Percentiles rank a stretch among this genome's conserved stretches.
phyloP scores from a whole-genome alignment of 305 asterid species.

The Rubia balearica region DNA sequence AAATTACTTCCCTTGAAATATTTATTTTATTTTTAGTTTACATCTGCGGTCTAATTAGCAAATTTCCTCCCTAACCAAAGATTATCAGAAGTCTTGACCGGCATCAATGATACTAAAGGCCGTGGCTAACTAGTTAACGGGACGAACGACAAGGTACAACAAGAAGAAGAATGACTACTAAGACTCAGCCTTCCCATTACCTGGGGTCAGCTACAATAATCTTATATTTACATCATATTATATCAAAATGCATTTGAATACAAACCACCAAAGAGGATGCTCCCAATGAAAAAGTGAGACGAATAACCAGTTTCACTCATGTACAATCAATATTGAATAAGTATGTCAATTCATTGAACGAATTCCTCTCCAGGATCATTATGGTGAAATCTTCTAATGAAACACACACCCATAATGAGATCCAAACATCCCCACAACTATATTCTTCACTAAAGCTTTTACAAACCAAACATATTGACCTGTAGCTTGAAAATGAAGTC shows the following conservation, averaged over 20 bases:
- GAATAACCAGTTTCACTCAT: neutral
- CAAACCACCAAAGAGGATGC: neutral
- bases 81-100: neutral
- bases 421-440: neutral
- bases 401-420: neutral
- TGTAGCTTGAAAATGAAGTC: neutral
- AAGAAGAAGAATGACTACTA: neutral
- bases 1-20: conserved; percentile 2
- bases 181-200: neutral
- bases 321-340: neutral
- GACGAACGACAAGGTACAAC: neutral
- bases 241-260: neutral
- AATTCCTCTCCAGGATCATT: neutral
- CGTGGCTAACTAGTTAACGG: neutral
- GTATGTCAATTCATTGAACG: neutral
- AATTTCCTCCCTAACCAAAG: neutral
- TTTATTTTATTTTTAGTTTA: neutral
- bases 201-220: neutral
- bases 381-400: neutral
- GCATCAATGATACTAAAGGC: neutral
- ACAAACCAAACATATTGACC: neutral
- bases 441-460: neutral
- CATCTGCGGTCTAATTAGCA: neutral
- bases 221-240: neutral
- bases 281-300: neutral